phyloP scores from a whole-genome alignment of 2,329 filamentous ascomycete genomes.

The Stemphylium vesicarium region DNA sequence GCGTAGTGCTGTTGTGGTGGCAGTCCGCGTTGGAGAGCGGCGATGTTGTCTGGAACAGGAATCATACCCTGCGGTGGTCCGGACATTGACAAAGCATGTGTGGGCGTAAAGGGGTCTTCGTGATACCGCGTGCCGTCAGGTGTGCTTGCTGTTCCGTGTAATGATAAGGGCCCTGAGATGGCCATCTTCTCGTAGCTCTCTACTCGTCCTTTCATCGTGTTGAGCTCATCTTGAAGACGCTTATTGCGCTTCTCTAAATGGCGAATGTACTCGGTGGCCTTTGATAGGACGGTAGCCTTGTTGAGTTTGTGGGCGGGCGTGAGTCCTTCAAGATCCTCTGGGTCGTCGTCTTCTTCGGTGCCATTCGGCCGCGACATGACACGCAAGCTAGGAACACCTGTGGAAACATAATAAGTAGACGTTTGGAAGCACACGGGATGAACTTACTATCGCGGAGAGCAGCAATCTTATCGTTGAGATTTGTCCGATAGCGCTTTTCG shows the following conservation, averaged over 20 bases:
- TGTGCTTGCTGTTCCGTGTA: conserved; percentile 38
- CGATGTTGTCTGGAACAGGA: conserved; percentile 51
- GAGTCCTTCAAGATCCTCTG: conserved; percentile 74
- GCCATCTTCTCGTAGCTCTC: conserved; percentile 72
- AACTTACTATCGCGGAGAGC: conserved; percentile 77
- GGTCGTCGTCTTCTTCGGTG: conserved; percentile 78
- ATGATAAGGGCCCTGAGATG: conserved; percentile 56
- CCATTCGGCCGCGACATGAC: conserved; percentile 70
- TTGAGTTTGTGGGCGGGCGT: conserved; percentile 89
- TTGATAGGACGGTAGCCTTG: conserved; percentile 95
- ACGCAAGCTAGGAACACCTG: conserved; percentile 77
- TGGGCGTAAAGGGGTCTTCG: conserved; percentile 45
- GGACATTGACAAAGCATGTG: conserved; percentile 34
- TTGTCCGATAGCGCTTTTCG: conserved; percentile 94
- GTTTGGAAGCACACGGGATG: background rate
- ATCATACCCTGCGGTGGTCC: conserved; percentile 51
- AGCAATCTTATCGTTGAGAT: conserved; percentile 96
- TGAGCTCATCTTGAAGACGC: conserved; percentile 81
- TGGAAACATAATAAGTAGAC: background rate
- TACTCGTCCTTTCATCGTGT: conserved; percentile 76
- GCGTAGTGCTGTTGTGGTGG: conserved; percentile 49
- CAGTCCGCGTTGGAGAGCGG: conserved; percentile 47
- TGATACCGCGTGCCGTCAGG: conserved; percentile 47
- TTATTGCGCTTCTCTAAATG: conserved; percentile 92
- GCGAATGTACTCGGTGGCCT: conserved; percentile 94